Conservation (phyloP, 2,329 filamentous ascomycete genomes). For the Ceratocystis albifundus region DNA sequence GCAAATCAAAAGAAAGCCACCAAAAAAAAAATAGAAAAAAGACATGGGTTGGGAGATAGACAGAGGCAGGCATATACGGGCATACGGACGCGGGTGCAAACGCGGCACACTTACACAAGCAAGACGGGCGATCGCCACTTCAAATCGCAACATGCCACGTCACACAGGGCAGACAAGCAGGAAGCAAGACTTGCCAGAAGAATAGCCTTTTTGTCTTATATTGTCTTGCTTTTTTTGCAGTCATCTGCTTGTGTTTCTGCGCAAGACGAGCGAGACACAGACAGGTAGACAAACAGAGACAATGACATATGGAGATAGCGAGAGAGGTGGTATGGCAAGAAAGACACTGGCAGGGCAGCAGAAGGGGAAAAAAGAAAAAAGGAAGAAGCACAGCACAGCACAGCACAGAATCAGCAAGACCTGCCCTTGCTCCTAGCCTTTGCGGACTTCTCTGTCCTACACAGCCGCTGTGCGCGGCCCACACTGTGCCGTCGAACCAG, state of each 20-base stretch:
- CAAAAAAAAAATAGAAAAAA: too few relatives aligned
- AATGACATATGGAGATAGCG: not conserved
- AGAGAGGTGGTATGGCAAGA: not conserved
- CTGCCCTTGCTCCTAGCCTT: not conserved
- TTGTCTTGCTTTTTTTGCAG: constrained; percentile 4
- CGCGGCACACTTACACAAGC: constrained; percentile 1
- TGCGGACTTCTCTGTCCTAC: not conserved
- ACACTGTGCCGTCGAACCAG: not conserved
- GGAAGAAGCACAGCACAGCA: too few relatives aligned
- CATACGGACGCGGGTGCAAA: not conserved
- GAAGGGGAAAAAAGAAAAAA: not conserved
- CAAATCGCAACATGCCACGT: constrained; percentile 8
- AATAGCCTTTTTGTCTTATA: not conserved
- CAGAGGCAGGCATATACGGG: not conserved
- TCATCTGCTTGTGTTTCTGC: not conserved
- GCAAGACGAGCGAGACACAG: constrained; percentile 3
- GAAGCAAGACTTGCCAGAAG: not conserved
- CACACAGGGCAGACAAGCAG: not conserved
- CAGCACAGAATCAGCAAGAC: not conserved
- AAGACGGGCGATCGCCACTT: constrained; percentile 21
- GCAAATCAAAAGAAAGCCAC: too few relatives aligned
- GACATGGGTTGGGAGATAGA: not conserved
- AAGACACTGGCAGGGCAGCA: not conserved
- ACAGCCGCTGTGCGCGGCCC: not conserved
- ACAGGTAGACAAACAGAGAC: constrained; percentile 1